Evolutionary conservation across 108 stramenopile species (phyloP).

Genomic region (Fragilariopsis cylindrus): DNA sequence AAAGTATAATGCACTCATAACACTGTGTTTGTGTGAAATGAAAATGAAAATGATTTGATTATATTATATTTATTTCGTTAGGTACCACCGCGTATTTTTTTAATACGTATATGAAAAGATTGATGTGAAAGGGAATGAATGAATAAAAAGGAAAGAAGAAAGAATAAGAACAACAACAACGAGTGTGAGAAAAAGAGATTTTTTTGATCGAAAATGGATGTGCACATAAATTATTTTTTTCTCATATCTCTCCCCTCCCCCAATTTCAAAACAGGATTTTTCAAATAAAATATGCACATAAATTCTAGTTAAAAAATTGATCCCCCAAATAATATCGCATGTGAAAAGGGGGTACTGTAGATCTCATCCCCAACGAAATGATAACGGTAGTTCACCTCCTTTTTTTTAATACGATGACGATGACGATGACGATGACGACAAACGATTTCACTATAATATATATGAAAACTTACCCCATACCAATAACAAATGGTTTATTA

Average conservation of each 20-base stretch:
- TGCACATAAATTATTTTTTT: too few species aligned
- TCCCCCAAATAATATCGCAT: too few species aligned
- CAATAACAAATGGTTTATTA: constrained; percentile 77
- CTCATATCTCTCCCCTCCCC: too few species aligned
- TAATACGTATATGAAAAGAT: too few species aligned
- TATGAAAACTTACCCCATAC: constrained; percentile 51
- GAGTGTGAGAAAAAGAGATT: too few species aligned
- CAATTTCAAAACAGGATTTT: neutral
- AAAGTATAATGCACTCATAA: constrained; percentile 35
- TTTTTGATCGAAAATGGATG: too few species aligned
- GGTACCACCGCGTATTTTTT: too few species aligned
- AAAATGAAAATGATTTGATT: too few species aligned
- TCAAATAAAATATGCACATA: neutral
- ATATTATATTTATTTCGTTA: too few species aligned
- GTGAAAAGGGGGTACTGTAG: neutral
- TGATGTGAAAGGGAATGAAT: neutral
- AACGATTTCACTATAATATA: constrained; percentile 13
- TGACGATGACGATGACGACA: neutral
- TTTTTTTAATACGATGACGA: neutral
- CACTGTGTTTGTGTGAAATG: constrained; percentile 20
- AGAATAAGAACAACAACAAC: too few species aligned
- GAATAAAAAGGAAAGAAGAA: neutral
- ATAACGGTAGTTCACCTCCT: neutral
- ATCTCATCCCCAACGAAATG: neutral
- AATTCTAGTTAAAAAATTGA: neutral